A percentile compares a stretch with the other conserved stretches of the same genome.
Evolutionary conservation across 2,329 filamentous ascomycete genomes (phyloP).

Genomic region (Aureobasidium mangrovei): DNA sequence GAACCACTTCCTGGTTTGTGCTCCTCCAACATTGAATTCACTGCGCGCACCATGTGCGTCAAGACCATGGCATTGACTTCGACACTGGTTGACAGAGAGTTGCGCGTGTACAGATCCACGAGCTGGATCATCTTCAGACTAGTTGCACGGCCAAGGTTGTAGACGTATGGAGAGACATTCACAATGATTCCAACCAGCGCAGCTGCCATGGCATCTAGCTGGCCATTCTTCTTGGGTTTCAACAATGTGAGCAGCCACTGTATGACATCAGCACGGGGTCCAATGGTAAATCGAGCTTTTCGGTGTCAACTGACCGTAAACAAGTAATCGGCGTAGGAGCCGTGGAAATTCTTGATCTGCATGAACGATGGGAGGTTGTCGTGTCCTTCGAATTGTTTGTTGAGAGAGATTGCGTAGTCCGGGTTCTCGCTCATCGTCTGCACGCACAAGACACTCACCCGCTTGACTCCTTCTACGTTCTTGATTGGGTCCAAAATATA

Average conservation of each 20-base stretch:
- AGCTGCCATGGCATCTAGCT: constrained; percentile 57
- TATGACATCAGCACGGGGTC: background rate
- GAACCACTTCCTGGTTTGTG: constrained; percentile 36
- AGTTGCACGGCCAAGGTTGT: constrained; percentile 64
- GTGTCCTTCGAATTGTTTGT: constrained; percentile 79
- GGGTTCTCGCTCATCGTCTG: constrained; percentile 91
- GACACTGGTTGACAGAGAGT: constrained; percentile 67
- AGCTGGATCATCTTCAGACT: constrained; percentile 51
- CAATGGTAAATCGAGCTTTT: background rate
- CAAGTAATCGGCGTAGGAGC: constrained; percentile 87
- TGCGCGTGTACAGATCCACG: constrained; percentile 5
- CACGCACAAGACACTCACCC: constrained; percentile 95
- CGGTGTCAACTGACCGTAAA: constrained; percentile 58
- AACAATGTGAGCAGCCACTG: constrained; percentile 12
- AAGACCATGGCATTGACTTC: constrained; percentile 81
- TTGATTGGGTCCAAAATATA: constrained; percentile 83
- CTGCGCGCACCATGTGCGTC: constrained; percentile 72
- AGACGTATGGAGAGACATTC: constrained; percentile 79
- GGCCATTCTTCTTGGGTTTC: constrained; percentile 12
- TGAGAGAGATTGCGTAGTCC: constrained; percentile 82
- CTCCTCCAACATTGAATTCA: constrained; percentile 85
- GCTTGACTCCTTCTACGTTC: constrained; percentile 85
- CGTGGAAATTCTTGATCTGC: constrained; percentile 72
- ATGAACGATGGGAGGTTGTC: constrained; percentile 78
- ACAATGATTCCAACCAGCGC: constrained; percentile 86